phyloP scores from a whole-genome alignment of 2,329 filamentous ascomycete species.

The Botrytis squamosa region DNA sequence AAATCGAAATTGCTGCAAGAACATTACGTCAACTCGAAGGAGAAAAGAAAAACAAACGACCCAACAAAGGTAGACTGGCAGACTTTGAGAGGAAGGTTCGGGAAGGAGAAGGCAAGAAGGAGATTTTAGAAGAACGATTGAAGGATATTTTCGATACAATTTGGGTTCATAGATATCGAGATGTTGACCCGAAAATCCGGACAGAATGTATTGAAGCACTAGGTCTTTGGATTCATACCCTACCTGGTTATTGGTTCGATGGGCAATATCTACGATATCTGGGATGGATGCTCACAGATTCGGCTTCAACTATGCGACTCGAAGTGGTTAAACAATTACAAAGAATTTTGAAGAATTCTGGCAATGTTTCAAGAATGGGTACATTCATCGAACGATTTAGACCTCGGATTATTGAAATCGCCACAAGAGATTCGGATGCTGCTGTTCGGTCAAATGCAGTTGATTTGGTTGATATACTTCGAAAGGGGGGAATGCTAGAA shows the following conservation, averaged over 20 bases:
- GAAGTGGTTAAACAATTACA: conserved; percentile 83
- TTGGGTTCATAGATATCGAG: conserved; percentile 93
- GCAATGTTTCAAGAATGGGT: conserved; percentile 72
- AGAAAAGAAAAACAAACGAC: conserved; percentile 69
- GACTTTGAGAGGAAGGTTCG: conserved; percentile 71
- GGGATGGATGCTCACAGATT: conserved; percentile 92
- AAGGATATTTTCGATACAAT: conserved; percentile 88
- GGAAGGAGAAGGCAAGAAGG: conserved; percentile 39
- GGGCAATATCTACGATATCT: conserved; percentile 88
- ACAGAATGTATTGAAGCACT: conserved; percentile 85
- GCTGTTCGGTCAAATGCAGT: conserved; percentile 78
- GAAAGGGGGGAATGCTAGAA: conserved; percentile 82
- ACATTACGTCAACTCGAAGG: conserved; percentile 75
- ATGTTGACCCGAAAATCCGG: conserved; percentile 86
- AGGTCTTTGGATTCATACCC: conserved; percentile 81
- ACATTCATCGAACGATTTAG: conserved; percentile 94
- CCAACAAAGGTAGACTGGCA: conserved; percentile 75
- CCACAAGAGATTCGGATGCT: conserved; percentile 78
- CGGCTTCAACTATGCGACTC: conserved; percentile 68
- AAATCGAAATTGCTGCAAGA: conserved; percentile 71
- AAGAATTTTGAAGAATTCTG: conserved; percentile 74
- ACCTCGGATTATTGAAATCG: conserved; percentile 86
- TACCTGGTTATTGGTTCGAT: conserved; percentile 87
- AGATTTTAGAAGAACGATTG: conserved; percentile 67
- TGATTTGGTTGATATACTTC: conserved; percentile 76